These are phyloP conservation scores for Beauveria asiatica DNA, from an alignment of 2,329 filamentous ascomycete genomes.

Conservation along the genomic window DNA sequence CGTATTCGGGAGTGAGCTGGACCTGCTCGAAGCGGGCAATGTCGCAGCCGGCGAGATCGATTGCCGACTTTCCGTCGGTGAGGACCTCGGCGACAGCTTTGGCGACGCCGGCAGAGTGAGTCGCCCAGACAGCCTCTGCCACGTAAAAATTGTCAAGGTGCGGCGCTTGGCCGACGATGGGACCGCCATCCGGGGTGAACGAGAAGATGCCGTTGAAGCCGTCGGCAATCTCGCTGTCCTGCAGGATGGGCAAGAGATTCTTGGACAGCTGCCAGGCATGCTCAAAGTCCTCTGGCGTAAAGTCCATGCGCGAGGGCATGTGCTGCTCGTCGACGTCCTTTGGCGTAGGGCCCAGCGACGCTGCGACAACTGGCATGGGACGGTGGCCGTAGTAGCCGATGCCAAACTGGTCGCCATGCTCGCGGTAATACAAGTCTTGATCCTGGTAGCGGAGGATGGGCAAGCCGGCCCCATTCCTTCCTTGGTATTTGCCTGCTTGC, in stretches of 20 bases:
- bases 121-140: conserved; percentile 59
- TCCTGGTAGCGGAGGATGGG: conserved; percentile 57
- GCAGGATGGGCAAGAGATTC: conserved; percentile 44
- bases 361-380: conserved; percentile 51
- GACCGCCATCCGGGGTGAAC: conserved; percentile 56
- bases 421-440: conserved; percentile 55
- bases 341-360: conserved; percentile 43
- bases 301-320: conserved; percentile 55
- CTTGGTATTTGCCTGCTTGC: conserved; percentile 26
- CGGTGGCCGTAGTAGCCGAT: conserved; percentile 58
- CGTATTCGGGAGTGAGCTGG: conserved; percentile 46
- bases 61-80: conserved; percentile 44
- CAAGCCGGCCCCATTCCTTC: conserved; percentile 39
- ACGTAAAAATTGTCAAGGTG: conserved; percentile 54
- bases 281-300: conserved; percentile 51
- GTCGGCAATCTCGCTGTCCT: conserved; percentile 42
- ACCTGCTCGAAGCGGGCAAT: conserved; percentile 53
- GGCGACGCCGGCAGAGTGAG: conserved; percentile 55
- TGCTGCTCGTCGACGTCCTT: conserved; percentile 46
- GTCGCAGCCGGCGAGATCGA: conserved; percentile 52
- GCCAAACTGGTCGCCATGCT: conserved; percentile 53
- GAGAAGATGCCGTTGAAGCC: conserved; percentile 61
- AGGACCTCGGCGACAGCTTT: conserved; percentile 51
- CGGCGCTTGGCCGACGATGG: conserved; percentile 49
- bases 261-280: conserved; percentile 50